Base-by-base conservation (phyloP, 495 filamentous ascomycete species). In the Astrothelium macrocarpum region DNA sequence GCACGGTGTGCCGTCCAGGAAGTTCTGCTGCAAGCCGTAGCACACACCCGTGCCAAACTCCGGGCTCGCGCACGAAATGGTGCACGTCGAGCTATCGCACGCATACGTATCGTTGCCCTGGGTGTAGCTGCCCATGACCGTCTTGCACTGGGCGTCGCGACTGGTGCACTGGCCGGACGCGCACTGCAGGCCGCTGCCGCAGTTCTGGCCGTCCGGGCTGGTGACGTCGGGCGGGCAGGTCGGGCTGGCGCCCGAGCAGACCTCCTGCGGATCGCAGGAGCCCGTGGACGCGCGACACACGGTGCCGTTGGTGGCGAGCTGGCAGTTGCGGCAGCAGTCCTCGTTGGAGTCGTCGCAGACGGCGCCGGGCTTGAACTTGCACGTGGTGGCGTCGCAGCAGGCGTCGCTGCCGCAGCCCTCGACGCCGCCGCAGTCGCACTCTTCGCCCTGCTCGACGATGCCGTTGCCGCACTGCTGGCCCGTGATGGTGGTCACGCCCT, bases 131-230 rank as follows among this genome's bases (percentile, higher is more conserved):
- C 91, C 94, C 81, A 97, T 89, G 31, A 96, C 78, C 9, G 85
- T 87, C 71, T 87, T 86, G 78, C 94, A 98, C 74, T 98, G 94
- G 68, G 85, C 81, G 71, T 96, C 85, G 64, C 95, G 87, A 62
- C 89, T 94, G 56, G 94, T 98, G 74, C 94, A 98, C 73, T 96
- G 94, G 25, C 94, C 94, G 58, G 89, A 92, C 62, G 95, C 90
- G 72, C 94, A 98, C 49, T 80, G 76, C n/a, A 96, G 79, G 2
- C 82, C 78, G 62, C 74, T 75, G 20, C 87, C 88, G 70, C 92
- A 95, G 28, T 72, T 75, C 28, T 67, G 36, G 65, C 94, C 94
- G 72, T 97, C 86, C 0, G 83, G 76, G 31, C 86, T 78, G 59
- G 81, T 86, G 31, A 77, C 59, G 74, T 98, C 90, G 2, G 71